Conservation (phyloP, 805 yeast genomes). For the Lachancea waltii region DNA sequence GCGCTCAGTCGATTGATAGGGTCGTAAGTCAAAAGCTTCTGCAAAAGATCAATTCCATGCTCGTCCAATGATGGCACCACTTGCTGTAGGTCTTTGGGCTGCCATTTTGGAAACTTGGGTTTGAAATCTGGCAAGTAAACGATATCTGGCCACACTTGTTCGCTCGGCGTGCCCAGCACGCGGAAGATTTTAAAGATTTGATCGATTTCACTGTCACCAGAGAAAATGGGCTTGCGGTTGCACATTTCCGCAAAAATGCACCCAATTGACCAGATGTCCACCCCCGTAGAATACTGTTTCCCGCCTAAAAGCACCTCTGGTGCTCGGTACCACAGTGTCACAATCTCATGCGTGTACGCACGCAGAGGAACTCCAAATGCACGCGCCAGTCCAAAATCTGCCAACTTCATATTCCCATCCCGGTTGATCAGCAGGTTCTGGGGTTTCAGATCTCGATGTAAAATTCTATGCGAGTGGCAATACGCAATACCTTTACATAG, state of each 20-base stretch:
- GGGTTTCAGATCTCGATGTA: slow-evolving; percentile 82
- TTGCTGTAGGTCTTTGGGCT: slow-evolving; percentile 81
- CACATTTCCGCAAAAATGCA: slow-evolving; percentile 98
- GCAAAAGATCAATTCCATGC: slow-evolving; percentile 78
- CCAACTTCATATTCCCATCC: slow-evolving; percentile 88
- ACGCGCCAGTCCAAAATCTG: slow-evolving; percentile 94
- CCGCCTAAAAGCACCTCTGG: slow-evolving; percentile 96
- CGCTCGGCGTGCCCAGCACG: slow-evolving; percentile 94
- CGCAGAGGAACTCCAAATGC: slow-evolving; percentile 98
- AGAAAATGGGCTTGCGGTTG: slow-evolving; percentile 94
- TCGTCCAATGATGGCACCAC: slow-evolving; percentile 74
- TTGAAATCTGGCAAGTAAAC: slow-evolving; percentile 83
- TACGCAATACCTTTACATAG: slow-evolving; percentile 73
- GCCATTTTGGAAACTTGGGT: slow-evolving; percentile 74
- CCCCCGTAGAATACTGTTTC: slow-evolving; percentile 91
- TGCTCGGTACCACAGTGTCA: slow-evolving; percentile 95
- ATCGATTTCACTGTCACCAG: slow-evolving; percentile 95
- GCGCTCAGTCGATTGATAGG: slow-evolving; percentile 94
- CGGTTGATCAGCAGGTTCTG: slow-evolving; percentile 84
- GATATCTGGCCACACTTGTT: slow-evolving; percentile 96
- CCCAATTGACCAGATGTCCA: slow-evolving; percentile 98
- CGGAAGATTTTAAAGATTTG: slow-evolving; percentile 88
- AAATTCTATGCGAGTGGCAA: slow-evolving; percentile 59
- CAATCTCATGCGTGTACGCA: slow-evolving; percentile 96
- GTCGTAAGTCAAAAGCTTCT: slow-evolving; percentile 76